Conservation (phyloP, 805 yeast species). For the Wickerhamomyces xylosicus region DNA sequence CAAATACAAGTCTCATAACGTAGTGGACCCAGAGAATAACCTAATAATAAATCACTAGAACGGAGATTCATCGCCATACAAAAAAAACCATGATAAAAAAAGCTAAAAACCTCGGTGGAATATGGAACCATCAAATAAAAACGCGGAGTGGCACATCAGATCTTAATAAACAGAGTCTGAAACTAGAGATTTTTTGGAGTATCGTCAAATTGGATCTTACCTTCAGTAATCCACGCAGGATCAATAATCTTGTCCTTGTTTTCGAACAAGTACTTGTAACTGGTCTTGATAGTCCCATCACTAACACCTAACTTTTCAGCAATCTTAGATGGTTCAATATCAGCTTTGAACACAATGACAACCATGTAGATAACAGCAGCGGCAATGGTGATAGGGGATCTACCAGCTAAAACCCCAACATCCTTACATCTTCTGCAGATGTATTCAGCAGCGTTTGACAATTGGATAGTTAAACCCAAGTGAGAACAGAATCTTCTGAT, state of each 20-base stretch:
- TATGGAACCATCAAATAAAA: too few species aligned
- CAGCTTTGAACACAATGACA: constrained; percentile 74
- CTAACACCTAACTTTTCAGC: constrained; percentile 93
- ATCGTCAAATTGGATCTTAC: constrained; percentile 44
- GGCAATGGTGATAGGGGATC: constrained; percentile 95
- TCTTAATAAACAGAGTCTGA: too few species aligned
- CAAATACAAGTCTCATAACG: too few species aligned
- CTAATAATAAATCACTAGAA: too few species aligned
- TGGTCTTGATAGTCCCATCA: constrained; percentile 93
- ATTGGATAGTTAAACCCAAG: constrained; percentile 74
- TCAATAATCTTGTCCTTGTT: constrained; percentile 66
- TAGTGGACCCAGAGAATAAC: too few species aligned
- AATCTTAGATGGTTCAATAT: constrained; percentile 66
- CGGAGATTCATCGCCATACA: too few species aligned
- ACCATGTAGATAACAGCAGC: constrained; percentile 96
- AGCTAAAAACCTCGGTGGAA: too few species aligned
- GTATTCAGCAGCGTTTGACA: constrained; percentile 86
- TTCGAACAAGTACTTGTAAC: constrained; percentile 73
- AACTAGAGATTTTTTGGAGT: constrained; percentile 14
- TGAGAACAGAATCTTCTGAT: constrained; percentile 95
- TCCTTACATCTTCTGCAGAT: constrained; percentile 87
- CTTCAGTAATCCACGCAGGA: constrained; percentile 63
- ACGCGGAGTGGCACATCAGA: too few species aligned
- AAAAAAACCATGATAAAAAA: too few species aligned
- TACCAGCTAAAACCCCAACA: constrained; percentile 88